Percentiles rank a stretch among this genome's conserved stretches.
phyloP scores from a whole-genome alignment of 129 eudicot species.

The Flaveria robusta region DNA sequence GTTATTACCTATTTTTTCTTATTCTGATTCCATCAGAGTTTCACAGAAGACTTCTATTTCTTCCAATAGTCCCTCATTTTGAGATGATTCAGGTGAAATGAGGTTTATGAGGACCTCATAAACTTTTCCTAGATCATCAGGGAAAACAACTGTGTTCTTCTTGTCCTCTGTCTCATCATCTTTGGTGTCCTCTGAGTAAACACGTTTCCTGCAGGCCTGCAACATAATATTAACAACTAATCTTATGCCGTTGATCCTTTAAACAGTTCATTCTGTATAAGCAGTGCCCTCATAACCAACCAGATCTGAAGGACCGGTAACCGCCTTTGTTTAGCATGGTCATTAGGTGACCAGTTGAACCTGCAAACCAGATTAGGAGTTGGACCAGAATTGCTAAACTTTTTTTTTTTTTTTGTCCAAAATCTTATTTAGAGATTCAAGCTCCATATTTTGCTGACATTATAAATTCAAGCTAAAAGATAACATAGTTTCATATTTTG shows the following conservation, averaged over 20 bases:
- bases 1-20: neutral
- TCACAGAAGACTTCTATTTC: conserved; percentile 73
- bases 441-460: no score
- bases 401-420: neutral
- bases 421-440: neutral
- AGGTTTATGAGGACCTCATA: conserved; percentile 58
- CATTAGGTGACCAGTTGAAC: neutral
- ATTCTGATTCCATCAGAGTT: conserved; percentile 53
- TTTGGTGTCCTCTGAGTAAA: conserved; percentile 44
- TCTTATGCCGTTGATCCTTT: neutral
- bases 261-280: neutral
- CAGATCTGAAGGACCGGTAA: no score
- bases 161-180: conserved; percentile 41
- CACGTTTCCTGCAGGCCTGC: conserved; percentile 71
- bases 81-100: conserved; percentile 45
- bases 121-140: conserved; percentile 49
- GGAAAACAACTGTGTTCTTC: conserved; percentile 26
- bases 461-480: no score
- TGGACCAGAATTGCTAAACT: neutral
- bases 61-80: conserved; percentile 46
- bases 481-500: neutral
- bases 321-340: neutral
- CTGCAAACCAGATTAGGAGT: neutral
- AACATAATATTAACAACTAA: neutral
- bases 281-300: no score